Base-by-base conservation (phyloP, 495 filamentous ascomycete genomes). In the Neurospora discreta region DNA sequence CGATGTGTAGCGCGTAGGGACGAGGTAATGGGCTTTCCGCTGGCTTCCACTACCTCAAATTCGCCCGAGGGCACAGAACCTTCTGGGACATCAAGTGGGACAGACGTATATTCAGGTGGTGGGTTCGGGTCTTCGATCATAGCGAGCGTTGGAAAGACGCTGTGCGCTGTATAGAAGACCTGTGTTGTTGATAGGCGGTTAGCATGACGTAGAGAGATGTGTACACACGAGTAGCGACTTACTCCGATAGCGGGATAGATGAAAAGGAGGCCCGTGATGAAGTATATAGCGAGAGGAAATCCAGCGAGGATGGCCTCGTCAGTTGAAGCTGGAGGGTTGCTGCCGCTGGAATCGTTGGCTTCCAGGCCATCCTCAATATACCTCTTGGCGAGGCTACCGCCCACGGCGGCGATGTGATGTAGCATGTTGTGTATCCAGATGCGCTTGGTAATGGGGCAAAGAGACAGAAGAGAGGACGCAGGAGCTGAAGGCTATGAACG, bases 91-190 rank as follows among this genome's bases (percentile, higher is more conserved):
- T 69, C 68, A 36, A 75, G 75, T 75, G 58, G 38, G 23, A 85
- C 73, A 69, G 83, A 77, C 46, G 84, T 82, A 72, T 86, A 86
- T 39, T 77, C 80, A 18, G 84, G 82, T 26, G 52, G 52, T 68
- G 84, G 83, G 69, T 79, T 81, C n/a, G 83, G 83, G 74, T 86
- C 83, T 70, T 86, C 84, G 73, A 86, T 77, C 69, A 84, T 84
- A 65, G 83, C 80, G 33, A 86, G 81, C 15, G 81, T 83, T 16
- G 83, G 81, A 70, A 80, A 82, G 67, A 86, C 39, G 69, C 74
- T 60, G 36, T 76, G 73, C 40, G 85, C 75, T 20, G 81, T 82
- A 75, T 86, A 86, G 46, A 73, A 71, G 69, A 81, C 68, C 82
- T 85, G 41, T 67, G 40, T 13, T 20, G 38, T 23, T 36, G 39